Evolutionary conservation across 1,284 basidiomycete species (phyloP), one percentile per base, ranked within the genome.

Genomic region (Ceratobasidium sp.): DNA sequence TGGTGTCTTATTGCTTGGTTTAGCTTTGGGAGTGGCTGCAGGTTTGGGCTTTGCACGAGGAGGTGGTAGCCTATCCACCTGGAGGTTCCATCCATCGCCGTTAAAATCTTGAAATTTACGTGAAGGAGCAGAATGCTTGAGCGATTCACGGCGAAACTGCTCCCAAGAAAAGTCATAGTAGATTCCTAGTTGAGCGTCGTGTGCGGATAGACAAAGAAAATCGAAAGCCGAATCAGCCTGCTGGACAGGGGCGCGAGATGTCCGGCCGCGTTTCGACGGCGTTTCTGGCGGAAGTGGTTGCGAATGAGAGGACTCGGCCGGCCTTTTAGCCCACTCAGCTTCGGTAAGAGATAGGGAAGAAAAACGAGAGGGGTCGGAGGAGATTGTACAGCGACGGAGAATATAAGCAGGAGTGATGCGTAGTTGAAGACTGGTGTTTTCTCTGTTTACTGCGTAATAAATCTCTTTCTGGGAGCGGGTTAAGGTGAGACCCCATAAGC

Each of bases 391-490:
- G 14, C 72, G 74, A 28, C 72, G 57, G 9, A 76, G 38, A 21
- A 76, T 64, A 11, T 66, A 75, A 8, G 75, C 50, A n/a, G 76
- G 70, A 16, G 52, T 54, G 11, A 70, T 41, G 2, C 67, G 52
- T 13, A 70, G 55, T 23, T 70, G 57, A 21, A 70, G 43, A 26
- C 55, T 70, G 4, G 67, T 16, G 67, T 52, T 70, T 58, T 70
- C 67, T 38, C 67, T 44, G 54, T 73, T 66, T 2, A 72, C 30
- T 26, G 72, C 59, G 43, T 76, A 76, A 57, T 75, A 75, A 9
- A 76, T 73, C 50, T 76, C 75, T 63, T 74, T 74, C 75, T 75
- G 47, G 38, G 28, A 35, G 11, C 30, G 7, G 26, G 52, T 59
- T 55, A 18, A n/a, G 23, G 30, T 30, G 28, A 49, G 43, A n/a